A percentile compares a stretch with the other conserved stretches of the same genome.
These are phyloP conservation scores for Phytophthora pluvialis DNA, from an alignment of 352 stramenopile species.

Conservation along the genomic window DNA sequence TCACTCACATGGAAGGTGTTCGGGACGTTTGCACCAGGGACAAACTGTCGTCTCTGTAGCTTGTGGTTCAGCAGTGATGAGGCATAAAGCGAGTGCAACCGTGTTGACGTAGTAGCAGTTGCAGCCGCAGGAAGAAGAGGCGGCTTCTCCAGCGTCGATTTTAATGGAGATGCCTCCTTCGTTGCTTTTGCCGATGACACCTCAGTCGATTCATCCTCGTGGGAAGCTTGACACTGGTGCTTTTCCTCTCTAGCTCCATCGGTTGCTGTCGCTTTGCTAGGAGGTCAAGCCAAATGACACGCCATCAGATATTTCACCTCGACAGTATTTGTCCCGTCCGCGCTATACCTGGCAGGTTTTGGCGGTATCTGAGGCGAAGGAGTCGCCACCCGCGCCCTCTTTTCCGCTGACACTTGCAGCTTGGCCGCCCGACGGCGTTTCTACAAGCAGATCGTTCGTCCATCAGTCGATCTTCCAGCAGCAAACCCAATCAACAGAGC, in stretches of 20 bases:
- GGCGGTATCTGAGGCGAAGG: background rate
- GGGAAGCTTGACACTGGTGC: background rate
- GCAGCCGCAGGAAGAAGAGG: background rate
- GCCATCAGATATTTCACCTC: constrained; percentile 3
- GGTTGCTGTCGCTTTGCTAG: background rate
- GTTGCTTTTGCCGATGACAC: background rate
- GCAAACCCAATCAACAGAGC: background rate
- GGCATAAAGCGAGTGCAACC: constrained; percentile 51
- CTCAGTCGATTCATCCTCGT: background rate
- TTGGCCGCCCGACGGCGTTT: constrained; percentile 69
- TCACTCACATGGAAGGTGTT: constrained; percentile 33
- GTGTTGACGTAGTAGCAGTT: constrained; percentile 17
- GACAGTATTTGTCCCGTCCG: background rate
- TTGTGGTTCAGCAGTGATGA: constrained; percentile 28
- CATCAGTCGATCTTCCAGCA: constrained; percentile 22
- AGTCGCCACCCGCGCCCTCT: constrained; percentile 13
- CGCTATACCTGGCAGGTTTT: constrained; percentile 19
- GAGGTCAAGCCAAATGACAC: constrained; percentile 7
- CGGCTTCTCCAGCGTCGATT: background rate
- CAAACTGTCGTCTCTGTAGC: constrained; percentile 21
- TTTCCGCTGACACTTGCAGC: constrained; percentile 39
- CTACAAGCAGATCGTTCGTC: constrained; percentile 34
- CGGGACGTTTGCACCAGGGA: constrained; percentile 24
- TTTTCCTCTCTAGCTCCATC: background rate
- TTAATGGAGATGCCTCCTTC: constrained; percentile 3